A percentile compares a stretch with the other conserved stretches of the same genome.
Evolutionary conservation across 2,329 filamentous ascomycete species (phyloP).

Genomic region (Sporothrix luriei): DNA sequence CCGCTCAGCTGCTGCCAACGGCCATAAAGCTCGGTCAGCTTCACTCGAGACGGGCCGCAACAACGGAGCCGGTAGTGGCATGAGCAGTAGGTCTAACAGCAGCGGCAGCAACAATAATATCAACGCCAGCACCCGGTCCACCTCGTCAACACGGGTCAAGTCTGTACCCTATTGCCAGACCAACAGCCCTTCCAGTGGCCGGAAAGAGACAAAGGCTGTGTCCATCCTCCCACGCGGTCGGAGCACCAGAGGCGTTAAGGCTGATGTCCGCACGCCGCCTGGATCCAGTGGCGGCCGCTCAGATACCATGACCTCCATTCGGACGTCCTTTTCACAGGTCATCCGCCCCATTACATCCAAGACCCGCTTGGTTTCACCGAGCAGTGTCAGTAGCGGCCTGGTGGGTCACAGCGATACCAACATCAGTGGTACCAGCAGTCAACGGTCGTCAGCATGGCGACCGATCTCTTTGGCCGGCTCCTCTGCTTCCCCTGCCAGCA

Average conservation of each 20-base stretch:
- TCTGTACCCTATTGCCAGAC: slow-evolving; percentile 57
- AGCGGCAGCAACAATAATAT: slow-evolving; percentile 36
- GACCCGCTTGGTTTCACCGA: slow-evolving; percentile 55
- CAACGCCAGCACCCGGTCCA: slow-evolving; percentile 41
- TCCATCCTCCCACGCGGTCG: not conserved
- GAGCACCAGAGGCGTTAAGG: slow-evolving; percentile 40
- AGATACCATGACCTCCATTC: slow-evolving; percentile 53
- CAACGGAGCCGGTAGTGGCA: not conserved
- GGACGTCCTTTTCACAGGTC: slow-evolving; percentile 52
- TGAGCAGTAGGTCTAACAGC: slow-evolving; percentile 29
- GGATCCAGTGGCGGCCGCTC: slow-evolving; percentile 51
- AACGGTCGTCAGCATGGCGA: slow-evolving; percentile 43
- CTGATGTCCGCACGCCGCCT: slow-evolving; percentile 48
- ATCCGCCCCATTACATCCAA: slow-evolving; percentile 61
- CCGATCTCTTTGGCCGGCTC: slow-evolving; percentile 49
- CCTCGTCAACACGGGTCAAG: slow-evolving; percentile 49
- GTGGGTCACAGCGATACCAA: slow-evolving; percentile 40
- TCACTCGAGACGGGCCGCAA: slow-evolving; percentile 19
- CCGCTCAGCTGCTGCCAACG: slow-evolving; percentile 41
- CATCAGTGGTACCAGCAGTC: slow-evolving; percentile 35
- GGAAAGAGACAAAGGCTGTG: slow-evolving; percentile 40
- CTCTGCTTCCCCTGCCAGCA: slow-evolving; percentile 44
- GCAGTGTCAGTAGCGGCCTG: slow-evolving; percentile 35
- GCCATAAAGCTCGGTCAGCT: slow-evolving; percentile 34
- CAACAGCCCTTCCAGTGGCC: slow-evolving; percentile 49